Percentiles rank a stretch among this genome's conserved stretches.
Conservation (phyloP, 208 protist species). For the Strigomonas culicis region DNA sequence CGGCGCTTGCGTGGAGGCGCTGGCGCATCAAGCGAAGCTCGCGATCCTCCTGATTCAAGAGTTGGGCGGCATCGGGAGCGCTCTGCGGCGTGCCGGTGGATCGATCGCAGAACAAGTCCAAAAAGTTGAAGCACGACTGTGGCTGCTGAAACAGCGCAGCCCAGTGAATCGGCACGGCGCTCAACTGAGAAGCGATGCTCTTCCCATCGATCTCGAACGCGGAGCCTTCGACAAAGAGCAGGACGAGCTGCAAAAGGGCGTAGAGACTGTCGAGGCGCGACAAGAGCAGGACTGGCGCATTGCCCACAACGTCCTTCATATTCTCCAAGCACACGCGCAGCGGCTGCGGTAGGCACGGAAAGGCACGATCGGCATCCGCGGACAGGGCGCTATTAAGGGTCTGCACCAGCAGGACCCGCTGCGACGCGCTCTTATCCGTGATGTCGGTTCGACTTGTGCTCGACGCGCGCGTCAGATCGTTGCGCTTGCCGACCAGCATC, state of each 20-base stretch:
- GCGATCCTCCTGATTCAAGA: too few relatives aligned
- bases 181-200: slow-evolving; percentile 19
- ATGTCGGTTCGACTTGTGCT: too few relatives aligned
- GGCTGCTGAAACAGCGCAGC: slow-evolving; percentile 16
- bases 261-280: slow-evolving; percentile 27
- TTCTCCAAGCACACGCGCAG: slow-evolving; percentile 32
- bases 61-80: too few relatives aligned
- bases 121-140: too few relatives aligned
- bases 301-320: slow-evolving; percentile 35
- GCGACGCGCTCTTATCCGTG: too few relatives aligned
- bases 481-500: too few relatives aligned
- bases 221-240: slow-evolving; percentile 51
- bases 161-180: slow-evolving; percentile 34
- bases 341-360: slow-evolving; percentile 44
- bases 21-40: background rate
- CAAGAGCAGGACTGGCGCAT: slow-evolving; percentile 23
- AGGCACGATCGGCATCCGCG: slow-evolving; percentile 42
- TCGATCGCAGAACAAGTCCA: too few relatives aligned
- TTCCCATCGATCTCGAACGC: slow-evolving; percentile 20
- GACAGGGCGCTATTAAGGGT: slow-evolving; percentile 32
- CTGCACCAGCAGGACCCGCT: slow-evolving; percentile 28
- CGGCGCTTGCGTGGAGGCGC: slow-evolving; percentile 7
- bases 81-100: too few relatives aligned
- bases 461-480: too few relatives aligned
- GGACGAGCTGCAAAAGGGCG: slow-evolving; percentile 43